Percentiles rank a stretch among this genome's conserved stretches.
Evolutionary conservation across 139 green algal genomes (phyloP).

Genomic region (Coelastrella sp.): DNA sequence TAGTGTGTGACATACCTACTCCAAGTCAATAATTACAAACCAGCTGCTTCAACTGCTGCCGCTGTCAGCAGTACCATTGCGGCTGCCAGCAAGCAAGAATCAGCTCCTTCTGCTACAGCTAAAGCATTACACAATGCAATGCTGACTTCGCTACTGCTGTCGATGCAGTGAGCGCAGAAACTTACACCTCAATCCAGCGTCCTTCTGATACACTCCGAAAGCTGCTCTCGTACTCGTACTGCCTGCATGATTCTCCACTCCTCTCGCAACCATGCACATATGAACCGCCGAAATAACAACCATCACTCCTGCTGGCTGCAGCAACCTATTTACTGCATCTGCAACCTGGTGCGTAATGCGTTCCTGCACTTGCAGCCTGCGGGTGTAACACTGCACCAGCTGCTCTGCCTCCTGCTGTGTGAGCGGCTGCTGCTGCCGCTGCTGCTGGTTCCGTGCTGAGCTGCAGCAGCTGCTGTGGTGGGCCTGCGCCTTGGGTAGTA

Average conservation of each 20-base stretch:
- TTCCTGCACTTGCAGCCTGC: slow-evolving; percentile 94
- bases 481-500: slow-evolving; percentile 10
- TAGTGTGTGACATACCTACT: too few species aligned
- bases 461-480: not conserved
- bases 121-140: too few species aligned
- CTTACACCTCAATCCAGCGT: not conserved
- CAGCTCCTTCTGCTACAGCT: too few species aligned
- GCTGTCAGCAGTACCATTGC: too few species aligned
- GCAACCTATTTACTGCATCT: slow-evolving; percentile 63
- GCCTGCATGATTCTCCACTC: slow-evolving; percentile 91
- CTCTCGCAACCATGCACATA: slow-evolving; percentile 98
- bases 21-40: too few species aligned
- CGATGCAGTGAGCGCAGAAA: not conserved
- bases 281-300: slow-evolving; percentile 90
- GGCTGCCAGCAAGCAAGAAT: too few species aligned
- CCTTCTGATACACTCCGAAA: not conserved
- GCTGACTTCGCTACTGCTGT: not conserved
- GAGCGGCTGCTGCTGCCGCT: slow-evolving; percentile 14
- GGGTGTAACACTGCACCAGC: slow-evolving; percentile 71
- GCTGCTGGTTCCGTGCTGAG: not conserved
- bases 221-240: slow-evolving; percentile 76
- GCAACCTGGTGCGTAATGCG: slow-evolving; percentile 93
- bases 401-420: slow-evolving; percentile 19
- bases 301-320: slow-evolving; percentile 69
- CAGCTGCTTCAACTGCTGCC: too few species aligned